Percentiles rank a stretch among this genome's conserved stretches.
phyloP scores from a whole-genome alignment of 2,329 filamentous ascomycete species.

The Aureobasidium sp. region DNA sequence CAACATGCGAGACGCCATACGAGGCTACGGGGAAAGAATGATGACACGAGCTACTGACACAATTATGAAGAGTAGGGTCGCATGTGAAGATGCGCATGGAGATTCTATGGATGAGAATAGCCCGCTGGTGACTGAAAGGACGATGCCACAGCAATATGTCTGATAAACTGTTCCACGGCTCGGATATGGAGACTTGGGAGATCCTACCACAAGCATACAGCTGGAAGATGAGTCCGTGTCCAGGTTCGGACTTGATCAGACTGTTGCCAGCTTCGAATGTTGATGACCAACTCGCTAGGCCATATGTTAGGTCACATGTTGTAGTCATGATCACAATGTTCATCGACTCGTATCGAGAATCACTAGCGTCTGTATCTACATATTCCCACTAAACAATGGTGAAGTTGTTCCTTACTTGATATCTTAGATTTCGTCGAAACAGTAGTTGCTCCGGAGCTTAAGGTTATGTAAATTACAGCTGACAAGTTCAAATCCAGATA shows the following conservation, averaged over 20 bases:
- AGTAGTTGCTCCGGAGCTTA: slow-evolving; percentile 5
- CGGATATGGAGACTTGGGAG: not conserved
- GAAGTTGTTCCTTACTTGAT: not conserved
- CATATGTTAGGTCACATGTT: not conserved
- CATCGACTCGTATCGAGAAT: not conserved
- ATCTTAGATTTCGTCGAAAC: not conserved
- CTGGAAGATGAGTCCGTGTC: not conserved
- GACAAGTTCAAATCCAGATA: not conserved
- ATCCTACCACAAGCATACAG: not conserved
- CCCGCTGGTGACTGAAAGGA: not conserved
- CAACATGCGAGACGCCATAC: not conserved
- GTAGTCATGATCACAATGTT: slow-evolving; percentile 3
- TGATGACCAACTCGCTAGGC: not conserved
- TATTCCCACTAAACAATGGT: not conserved
- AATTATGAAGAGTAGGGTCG: not conserved
- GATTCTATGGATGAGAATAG: not conserved
- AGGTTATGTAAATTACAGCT: not conserved
- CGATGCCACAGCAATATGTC: not conserved
- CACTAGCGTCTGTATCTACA: not conserved
- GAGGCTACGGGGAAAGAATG: not conserved
- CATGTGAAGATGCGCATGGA: not conserved
- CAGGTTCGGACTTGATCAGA: not conserved
- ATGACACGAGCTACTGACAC: not conserved
- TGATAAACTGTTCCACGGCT: not conserved
- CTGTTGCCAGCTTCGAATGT: slow-evolving; percentile 3